Evolutionary conservation across 169 alveolate genomes (phyloP), one percentile per base, ranked within the genome.

Genomic region (Besnoitia besnoiti): DNA sequence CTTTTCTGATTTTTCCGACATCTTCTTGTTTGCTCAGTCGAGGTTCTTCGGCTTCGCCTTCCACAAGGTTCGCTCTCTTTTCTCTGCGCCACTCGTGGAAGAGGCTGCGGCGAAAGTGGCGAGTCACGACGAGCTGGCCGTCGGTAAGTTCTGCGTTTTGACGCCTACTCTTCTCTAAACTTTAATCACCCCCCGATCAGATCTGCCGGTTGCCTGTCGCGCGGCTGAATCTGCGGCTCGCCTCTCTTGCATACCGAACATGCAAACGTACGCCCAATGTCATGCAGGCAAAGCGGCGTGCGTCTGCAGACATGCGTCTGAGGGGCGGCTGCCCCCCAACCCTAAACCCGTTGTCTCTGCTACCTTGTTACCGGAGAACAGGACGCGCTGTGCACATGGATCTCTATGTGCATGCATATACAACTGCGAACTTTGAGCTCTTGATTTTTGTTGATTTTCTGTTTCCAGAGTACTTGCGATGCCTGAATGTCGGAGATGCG

Each of bases 401-500:
- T 51, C 67, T 51, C 24, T 14, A 51, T 51, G 67, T 51, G 67
- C 14, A 51, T n/a, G n/a, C n/a, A n/a, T n/a, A n/a, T n/a, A n/a
- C n/a, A n/a, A n/a, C n/a, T n/a, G n/a, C n/a, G n/a, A n/a, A n/a
- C n/a, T n/a, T n/a, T n/a, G n/a, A n/a, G n/a, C 67, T 51, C 24
- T 51, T 51, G 67, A 16, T 51, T 51, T 51, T 24, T 7, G 82
- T n/a, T 73, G 8, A 0, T n/a, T 73, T 73, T 7, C n/a, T 73
- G 2, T 73, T 3, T 73, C 44, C 87, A 77, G 87, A 77, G 55
- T 37, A 42, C 7, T 39, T 77, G 39, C 49, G 87, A 37, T 77
- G 87, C 21, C 59, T 77, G 55, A 37, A 77, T 16, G 59, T 77
- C 33, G 87, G 87, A 3, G 59, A 77, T 55, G 87, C 87, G 7